Percentiles rank a stretch among this genome's conserved stretches.
Evolutionary conservation across 2,329 filamentous ascomycete species (phyloP).

Genomic region (Myriosclerotinia scirpicola): DNA sequence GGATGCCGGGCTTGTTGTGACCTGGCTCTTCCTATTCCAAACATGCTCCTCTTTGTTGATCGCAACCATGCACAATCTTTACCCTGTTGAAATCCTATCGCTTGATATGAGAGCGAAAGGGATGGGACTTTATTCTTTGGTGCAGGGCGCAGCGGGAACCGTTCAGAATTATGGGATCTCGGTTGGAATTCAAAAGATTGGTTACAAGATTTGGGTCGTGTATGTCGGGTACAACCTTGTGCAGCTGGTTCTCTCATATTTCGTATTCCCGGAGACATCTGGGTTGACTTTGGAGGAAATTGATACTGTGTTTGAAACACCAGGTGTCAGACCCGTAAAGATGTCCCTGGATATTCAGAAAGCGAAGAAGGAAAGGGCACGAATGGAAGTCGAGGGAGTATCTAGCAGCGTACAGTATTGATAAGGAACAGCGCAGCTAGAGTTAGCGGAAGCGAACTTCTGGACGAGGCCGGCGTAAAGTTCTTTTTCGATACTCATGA

Average conservation of each 20-base stretch:
- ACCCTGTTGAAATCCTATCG: conserved; percentile 41
- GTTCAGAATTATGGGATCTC: conserved; percentile 46
- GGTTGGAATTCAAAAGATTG: conserved; percentile 48
- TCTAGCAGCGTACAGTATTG: not conserved
- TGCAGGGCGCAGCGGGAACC: conserved; percentile 37
- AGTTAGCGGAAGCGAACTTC: too few relatives aligned
- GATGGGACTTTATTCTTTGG: conserved; percentile 37
- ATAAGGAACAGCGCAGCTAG: not conserved
- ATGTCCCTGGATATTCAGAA: conserved; percentile 46
- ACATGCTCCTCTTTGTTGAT: conserved; percentile 48
- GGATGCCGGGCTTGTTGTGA: conserved; percentile 45
- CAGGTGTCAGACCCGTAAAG: conserved; percentile 46
- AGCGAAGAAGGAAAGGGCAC: conserved; percentile 42
- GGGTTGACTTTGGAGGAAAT: conserved; percentile 71
- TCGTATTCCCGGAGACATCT: conserved; percentile 70
- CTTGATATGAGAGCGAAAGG: conserved; percentile 45
- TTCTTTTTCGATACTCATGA: not conserved
- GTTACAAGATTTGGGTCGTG: conserved; percentile 53
- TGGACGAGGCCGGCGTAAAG: not conserved
- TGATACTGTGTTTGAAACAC: conserved; percentile 59
- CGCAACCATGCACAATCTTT: conserved; percentile 43
- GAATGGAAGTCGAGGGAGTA: not conserved
- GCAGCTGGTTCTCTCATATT: conserved; percentile 51
- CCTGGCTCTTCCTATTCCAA: conserved; percentile 52
- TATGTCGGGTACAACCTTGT: conserved; percentile 52